Base-by-base conservation (phyloP, 2,329 filamentous ascomycete genomes). In the Thelonectria olida region DNA sequence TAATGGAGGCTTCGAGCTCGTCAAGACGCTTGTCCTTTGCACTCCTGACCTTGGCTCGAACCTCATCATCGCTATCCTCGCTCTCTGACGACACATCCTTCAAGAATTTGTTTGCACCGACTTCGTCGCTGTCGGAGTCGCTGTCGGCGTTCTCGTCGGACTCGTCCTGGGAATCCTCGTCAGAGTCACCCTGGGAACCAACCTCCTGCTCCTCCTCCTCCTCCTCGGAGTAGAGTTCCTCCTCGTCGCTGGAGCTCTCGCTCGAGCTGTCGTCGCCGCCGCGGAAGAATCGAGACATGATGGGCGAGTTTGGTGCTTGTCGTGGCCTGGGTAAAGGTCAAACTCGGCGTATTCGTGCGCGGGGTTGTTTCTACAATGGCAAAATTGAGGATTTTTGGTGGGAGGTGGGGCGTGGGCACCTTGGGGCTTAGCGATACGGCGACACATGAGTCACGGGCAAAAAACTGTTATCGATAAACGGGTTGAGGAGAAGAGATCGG, bases 11-110 rank as follows among this genome's bases (percentile, higher is more conserved):
- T 79, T 99, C 95, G 63, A 99, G 85, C 80, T 98, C 96, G 75
- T 97, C 95, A 69, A 93, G 85, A 65, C 96, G 89, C 87, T 99
- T 99, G 84, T 98, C 93, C 82, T 98, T 98, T 74, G 95, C 94
- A 80, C 93, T 97, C 87, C 97, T 97, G 75, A 98, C 92, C 72
- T 96, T 88, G 73, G 90, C 92, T 67, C 90, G 88, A 68, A 88
- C 88, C 67, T 97, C 95, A 67, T 96, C 92, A 67, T 96, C 94
- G 76, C 93, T 94, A 73, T 93, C 90, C 67, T 94, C 92, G 73
- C 90, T 92, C 51, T 96, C 93, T 61, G 88, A 90, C 54, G 79
- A 75, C 69, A 87, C 89, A 71, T 90, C 87, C 74, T 84, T 89
- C 86, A 98, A 89, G 90, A 99, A 99, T 75, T 89, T 87, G 74